Percentiles rank a stretch among this genome's conserved stretches.
Conservation (phyloP, 2,329 filamentous ascomycete species). For the Phialophora tarda region DNA sequence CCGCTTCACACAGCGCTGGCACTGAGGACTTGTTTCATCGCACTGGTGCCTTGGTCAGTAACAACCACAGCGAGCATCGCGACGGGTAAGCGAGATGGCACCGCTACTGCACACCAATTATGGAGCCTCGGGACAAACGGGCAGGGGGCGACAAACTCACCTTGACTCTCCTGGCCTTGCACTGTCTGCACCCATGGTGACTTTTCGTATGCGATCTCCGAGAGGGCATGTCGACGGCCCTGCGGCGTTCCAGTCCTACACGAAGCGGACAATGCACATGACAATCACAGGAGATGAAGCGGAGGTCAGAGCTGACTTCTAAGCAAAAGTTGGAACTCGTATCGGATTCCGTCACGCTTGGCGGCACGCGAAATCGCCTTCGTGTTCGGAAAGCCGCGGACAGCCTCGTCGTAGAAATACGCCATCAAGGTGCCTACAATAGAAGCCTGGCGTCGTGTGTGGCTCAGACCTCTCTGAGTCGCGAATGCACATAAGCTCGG, state of each 20-base stretch:
- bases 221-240: conserved; percentile 35
- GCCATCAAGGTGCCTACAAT: not conserved
- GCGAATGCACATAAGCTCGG: conserved; percentile 1
- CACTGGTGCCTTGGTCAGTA: conserved; percentile 30
- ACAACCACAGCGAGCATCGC: not conserved
- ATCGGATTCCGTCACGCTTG: conserved; percentile 18
- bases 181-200: conserved; percentile 40
- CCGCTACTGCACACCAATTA: conserved; percentile 20
- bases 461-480: not conserved
- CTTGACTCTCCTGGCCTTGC: conserved; percentile 40
- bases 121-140: conserved; percentile 15
- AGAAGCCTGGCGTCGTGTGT: not conserved
- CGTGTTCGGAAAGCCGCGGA: conserved; percentile 22
- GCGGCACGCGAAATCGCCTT: conserved; percentile 9
- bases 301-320: conserved; percentile 11
- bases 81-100: conserved; percentile 11
- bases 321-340: conserved; percentile 15
- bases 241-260: not conserved
- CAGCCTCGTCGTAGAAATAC: conserved; percentile 12
- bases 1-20: conserved; percentile 39
- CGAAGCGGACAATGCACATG: not conserved
- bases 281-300: not conserved
- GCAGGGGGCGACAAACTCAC: conserved; percentile 29
- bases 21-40: conserved; percentile 39
- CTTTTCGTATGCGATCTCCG: conserved; percentile 40